Evolutionary conservation across 2,329 filamentous ascomycete genomes (phyloP), one percentile per base, ranked within the genome.

Genomic region (Colletotrichum tamarilloi): DNA sequence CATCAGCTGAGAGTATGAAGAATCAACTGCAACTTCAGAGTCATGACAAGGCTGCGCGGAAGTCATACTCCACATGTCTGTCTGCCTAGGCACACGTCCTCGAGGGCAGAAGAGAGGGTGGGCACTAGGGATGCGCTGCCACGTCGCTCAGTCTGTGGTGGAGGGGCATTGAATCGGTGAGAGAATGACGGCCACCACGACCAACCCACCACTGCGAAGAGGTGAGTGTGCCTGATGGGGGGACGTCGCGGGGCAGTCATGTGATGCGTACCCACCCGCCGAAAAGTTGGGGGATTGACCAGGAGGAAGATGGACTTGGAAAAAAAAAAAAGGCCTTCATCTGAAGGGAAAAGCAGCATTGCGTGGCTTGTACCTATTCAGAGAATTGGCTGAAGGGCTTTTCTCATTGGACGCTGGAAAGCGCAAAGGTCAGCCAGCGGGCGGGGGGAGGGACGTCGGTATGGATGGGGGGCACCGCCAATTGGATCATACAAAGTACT

Each of bases 231-330:
- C 42, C 42, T n/a, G 42, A 46, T 67, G n/a, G 56, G 58, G 55
- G 70, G 58, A 74, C 70, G 70, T 74, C 58, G 66, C 60, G 70
- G 57, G 35, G 57, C 58, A 69, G 71, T 75, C 73, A 75, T 75
- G 73, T 75, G 73, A 75, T 55, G 42, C 24, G 57, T 42, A 56
- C 4, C 42, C 8, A 11, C 7, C 56, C 70, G 1, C 42, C 60
- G 28, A 58, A 57, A 58, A 24, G 35, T 62, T 22, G 52, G 42
- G 58, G 26, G 68, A 62, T 52, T 62, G 56, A n/a, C 57, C 24
- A 52, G 32, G 32, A 55, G 53, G 53, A 38, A 11, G 52, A 68
- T 52, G 65, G 62, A 22, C 62, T 58, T 30, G 69, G 26, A 58
- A 72, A 46, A 46, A 32, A 22, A 58, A 72, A 46, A 49, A 22